Evolutionary conservation across 768 basidiomycete genomes (phyloP), one percentile per base, ranked within the genome.

Genomic region (Termitomyces sp.): DNA sequence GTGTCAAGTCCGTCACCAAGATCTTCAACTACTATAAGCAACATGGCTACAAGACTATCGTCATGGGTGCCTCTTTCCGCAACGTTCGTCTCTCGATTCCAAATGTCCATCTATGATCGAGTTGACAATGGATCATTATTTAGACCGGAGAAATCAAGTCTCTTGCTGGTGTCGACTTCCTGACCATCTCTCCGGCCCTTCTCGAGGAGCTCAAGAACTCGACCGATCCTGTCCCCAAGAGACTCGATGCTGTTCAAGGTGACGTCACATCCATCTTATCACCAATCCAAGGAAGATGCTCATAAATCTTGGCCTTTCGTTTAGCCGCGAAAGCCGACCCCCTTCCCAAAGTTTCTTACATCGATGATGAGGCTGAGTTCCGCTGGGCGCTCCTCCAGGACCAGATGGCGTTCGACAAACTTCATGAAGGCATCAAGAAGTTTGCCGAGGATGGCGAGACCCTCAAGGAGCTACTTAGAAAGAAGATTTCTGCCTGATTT

Each of bases 11-110:
- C 41, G 97, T 99, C 61, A 89, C 92, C 80, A 90, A 83, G 76
- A 99, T 99, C 80, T 99, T 89, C 86, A 92, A 96, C 82, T 98
- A 95, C 76, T 99, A 99, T 86, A 98, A 98, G 83, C 95, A 97
- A 72, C 85, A 98, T 77, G 82, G 84, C 59, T 98, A 99, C 85
- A 92, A 95, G 68, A 99, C 97, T 65, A 98, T 99, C 75, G 96
- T 98, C 73, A 98, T 98, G 97, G 97, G 96, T 70, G 97, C 97
- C 58, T 96, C 94, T 32, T 98, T 99, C 95, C 91, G 97, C 71
- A 98, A 98, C 81, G 88, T 95, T 65, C 57, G 89, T 77, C 3
- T 17, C 23, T 42, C 29, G 14, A 51, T 37, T 11, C 1, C 5
- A 27, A 21, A n/a, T 3, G 8, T 10, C 17, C n/a, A 29, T 5